These are phyloP conservation scores for Daldinia grandis DNA, from an alignment of 495 filamentous ascomycete genomes.

Conservation along the genomic window DNA sequence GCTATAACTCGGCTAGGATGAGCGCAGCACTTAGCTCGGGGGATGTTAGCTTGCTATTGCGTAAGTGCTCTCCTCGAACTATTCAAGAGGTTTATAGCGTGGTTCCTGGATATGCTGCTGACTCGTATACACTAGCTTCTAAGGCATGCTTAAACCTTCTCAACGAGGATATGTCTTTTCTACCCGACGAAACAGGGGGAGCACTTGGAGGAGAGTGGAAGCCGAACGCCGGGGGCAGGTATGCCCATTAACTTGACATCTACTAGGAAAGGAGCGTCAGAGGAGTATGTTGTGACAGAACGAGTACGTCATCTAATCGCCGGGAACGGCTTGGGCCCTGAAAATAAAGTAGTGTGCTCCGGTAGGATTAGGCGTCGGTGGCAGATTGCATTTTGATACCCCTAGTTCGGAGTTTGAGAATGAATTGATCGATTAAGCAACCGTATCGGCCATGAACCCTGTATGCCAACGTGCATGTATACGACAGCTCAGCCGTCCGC, in stretches of 20 bases:
- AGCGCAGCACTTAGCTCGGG: conserved; percentile 51
- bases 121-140: conserved; percentile 44
- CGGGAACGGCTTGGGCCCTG: background rate
- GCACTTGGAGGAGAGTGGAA: conserved; percentile 15
- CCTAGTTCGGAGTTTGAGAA: conserved; percentile 37
- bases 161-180: conserved; percentile 53
- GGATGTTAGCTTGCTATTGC: conserved; percentile 46
- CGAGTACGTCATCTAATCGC: conserved; percentile 5
- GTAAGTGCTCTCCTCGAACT: conserved; percentile 43
- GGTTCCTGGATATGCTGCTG: conserved; percentile 15
- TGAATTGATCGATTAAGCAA: conserved; percentile 30
- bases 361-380: conserved; percentile 32
- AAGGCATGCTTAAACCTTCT: conserved; percentile 54
- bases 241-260: conserved; percentile 5
- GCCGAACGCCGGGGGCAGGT: background rate
- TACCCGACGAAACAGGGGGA: conserved; percentile 49
- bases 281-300: background rate
- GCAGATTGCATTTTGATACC: conserved; percentile 44
- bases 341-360: conserved; percentile 9
- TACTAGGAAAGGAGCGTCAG: background rate
- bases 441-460: background rate
- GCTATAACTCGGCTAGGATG: conserved; percentile 58
- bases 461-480: background rate
- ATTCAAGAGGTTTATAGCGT: conserved; percentile 8
- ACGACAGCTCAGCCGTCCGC: conserved; percentile 16